These are phyloP conservation scores for Citeromyces hawaiiensis DNA, from an alignment of 1,139 yeast genomes.

Conservation along the genomic window DNA sequence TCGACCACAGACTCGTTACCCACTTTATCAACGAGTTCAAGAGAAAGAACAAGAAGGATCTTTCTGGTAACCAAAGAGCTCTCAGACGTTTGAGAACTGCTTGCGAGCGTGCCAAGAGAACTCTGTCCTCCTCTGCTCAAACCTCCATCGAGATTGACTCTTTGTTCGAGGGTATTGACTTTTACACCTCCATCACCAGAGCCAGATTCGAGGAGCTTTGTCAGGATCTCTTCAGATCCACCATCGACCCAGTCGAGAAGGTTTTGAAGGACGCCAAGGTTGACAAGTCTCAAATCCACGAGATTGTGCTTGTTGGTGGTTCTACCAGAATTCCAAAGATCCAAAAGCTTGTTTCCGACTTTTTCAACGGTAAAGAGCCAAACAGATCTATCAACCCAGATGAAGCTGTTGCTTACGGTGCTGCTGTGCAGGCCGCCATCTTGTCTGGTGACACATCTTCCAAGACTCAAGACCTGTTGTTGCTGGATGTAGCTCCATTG, in stretches of 20 bases:
- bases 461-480: slow-evolving; percentile 34
- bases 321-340: too few relatives aligned
- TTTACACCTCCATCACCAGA: slow-evolving; percentile 94
- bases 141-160: slow-evolving; percentile 97
- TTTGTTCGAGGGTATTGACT: slow-evolving; percentile 90
- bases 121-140: slow-evolving; percentile 92
- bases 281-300: slow-evolving; percentile 80
- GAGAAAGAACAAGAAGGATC: slow-evolving; percentile 65
- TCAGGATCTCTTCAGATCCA: slow-evolving; percentile 90
- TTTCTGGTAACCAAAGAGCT: slow-evolving; percentile 67
- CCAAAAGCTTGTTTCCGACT: slow-evolving; percentile 94
- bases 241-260: too few relatives aligned
- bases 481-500: slow-evolving; percentile 78
- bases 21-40: too few relatives aligned
- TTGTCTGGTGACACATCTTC: slow-evolving; percentile 81
- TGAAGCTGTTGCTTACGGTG: slow-evolving; percentile 68
- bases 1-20: too few relatives aligned
- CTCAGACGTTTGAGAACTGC: slow-evolving; percentile 96
- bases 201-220: slow-evolving; percentile 98
- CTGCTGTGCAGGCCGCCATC: slow-evolving; percentile 81
- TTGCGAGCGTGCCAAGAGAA: slow-evolving; percentile 99
- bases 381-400: slow-evolving; percentile 36
- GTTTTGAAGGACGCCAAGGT: slow-evolving; percentile 93
- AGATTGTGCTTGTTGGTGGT: slow-evolving; percentile 98
- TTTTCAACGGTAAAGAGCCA: slow-evolving; percentile 87